A percentile compares a stretch with the other conserved stretches of the same genome.
Evolutionary conservation across 208 protist species (phyloP).

Genomic region (Wallacemonas collosoma): DNA sequence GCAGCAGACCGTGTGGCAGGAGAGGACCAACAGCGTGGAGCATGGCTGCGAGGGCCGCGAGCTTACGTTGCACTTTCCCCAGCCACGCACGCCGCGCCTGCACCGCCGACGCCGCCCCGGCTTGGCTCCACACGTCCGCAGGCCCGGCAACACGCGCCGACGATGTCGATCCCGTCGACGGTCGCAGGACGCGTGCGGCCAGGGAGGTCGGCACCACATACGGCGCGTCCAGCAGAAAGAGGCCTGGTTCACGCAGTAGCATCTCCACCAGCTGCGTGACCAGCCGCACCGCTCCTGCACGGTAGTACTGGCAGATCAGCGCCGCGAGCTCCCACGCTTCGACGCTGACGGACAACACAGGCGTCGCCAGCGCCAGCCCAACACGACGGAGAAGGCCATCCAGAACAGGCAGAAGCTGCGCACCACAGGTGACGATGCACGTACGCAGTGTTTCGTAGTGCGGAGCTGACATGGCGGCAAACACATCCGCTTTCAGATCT

Average conservation of each 20-base stretch:
- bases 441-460: slow-evolving; percentile 42
- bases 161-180: neutral
- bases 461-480: slow-evolving; percentile 49
- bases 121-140: slow-evolving; percentile 10
- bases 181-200: slow-evolving; percentile 21
- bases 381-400: slow-evolving; percentile 53
- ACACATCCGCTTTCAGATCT: slow-evolving; percentile 34
- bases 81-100: slow-evolving; percentile 21
- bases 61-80: slow-evolving; percentile 31
- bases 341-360: slow-evolving; percentile 32
- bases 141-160: no score
- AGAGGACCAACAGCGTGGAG: slow-evolving; percentile 44
- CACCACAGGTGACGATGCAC: slow-evolving; percentile 33
- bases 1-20: slow-evolving; percentile 40
- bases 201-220: slow-evolving; percentile 41
- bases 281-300: slow-evolving; percentile 46
- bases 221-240: slow-evolving; percentile 53
- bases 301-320: slow-evolving; percentile 54
- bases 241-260: slow-evolving; percentile 40
- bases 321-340: slow-evolving; percentile 64
- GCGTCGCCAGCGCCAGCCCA: slow-evolving; percentile 45
- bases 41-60: slow-evolving; percentile 45
- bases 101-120: neutral
- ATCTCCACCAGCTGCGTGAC: slow-evolving; percentile 52
- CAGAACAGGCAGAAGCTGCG: slow-evolving; percentile 62